Evolutionary conservation across 345 rosid species (phyloP), one percentile per base, ranked within the genome.

Genomic region (Cardamine chenopodiifolia): DNA sequence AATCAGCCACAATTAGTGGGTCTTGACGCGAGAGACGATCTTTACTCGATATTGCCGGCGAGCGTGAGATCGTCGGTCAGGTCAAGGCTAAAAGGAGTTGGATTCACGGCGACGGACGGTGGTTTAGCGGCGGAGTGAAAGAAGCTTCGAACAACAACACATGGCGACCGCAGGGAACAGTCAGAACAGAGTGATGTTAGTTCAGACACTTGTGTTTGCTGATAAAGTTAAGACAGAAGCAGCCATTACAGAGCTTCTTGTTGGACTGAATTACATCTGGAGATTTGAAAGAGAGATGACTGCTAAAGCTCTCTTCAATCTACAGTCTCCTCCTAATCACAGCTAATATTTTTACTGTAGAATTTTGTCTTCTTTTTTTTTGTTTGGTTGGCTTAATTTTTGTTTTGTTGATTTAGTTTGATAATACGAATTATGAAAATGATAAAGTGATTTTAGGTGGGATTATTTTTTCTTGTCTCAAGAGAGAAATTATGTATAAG

Each of bases 231-330:
- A 90, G 85, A 79, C 93, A 15, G 99, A 96, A 77, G 97, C 98
- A 10, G 97, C 97, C 74, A 88, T 96, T 32, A 84, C 95, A 3
- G 99, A 96, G 83, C 86, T 96, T 32, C 75, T 96, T 76, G 98
- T 96, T 58, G 99, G 99, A 9, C 78, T 96, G 80, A 96, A 96
- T 75, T 96, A 96, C 63, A 83, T 92, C 8, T 96, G 99, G 99
- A 88, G 96, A 75, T 96, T 92, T 42, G 96, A 92, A 79, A 87
- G 93, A 77, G 98, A 96, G 85, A 92, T 90, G 98, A 87, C 96
- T 25, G 93, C 95, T 1, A 90, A 85, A 78, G 92, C 96, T 47
- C 79, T 96, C 81, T 87, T 90, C 39, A 89, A 90, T 54, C 81
- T 87, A 65, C 81, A 73, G 65, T 83, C 82, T 77, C 77, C 81